These are phyloP conservation scores for Cutaneotrichosporon cavernicola DNA, from an alignment of 1,284 basidiomycete species.

Conservation along the genomic window DNA sequence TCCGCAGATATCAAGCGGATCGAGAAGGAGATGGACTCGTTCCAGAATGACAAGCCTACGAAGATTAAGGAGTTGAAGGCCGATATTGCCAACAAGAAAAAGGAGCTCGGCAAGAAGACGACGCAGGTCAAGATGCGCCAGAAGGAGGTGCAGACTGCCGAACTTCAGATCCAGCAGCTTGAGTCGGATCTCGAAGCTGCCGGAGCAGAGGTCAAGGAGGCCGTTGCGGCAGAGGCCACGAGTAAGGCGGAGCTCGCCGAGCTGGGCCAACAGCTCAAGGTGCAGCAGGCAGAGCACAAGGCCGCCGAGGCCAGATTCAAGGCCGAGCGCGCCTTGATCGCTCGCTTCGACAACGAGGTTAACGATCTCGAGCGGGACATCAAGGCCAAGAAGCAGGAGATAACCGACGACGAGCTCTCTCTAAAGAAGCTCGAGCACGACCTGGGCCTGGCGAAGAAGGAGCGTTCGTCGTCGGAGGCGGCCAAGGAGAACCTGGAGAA, in stretches of 20 bases:
- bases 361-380: constrained; percentile 76
- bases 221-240: constrained; percentile 61
- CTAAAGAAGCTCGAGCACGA: constrained; percentile 63
- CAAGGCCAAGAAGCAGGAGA: constrained; percentile 74
- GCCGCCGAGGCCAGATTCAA: constrained; percentile 71
- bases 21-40: constrained; percentile 96
- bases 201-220: constrained; percentile 63
- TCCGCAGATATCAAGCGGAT: constrained; percentile 77
- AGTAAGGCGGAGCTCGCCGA: constrained; percentile 52
- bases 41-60: constrained; percentile 96
- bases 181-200: constrained; percentile 71
- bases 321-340: constrained; percentile 80
- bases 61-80: constrained; percentile 93
- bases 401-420: constrained; percentile 69
- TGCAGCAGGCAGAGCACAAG: constrained; percentile 61
- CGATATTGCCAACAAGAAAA: constrained; percentile 77
- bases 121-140: constrained; percentile 80
- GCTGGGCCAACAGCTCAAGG: constrained; percentile 63
- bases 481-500: constrained; percentile 65
- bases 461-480: constrained; percentile 61
- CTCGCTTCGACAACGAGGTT: constrained; percentile 83
- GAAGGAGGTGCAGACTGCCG: constrained; percentile 82
- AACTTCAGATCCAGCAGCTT: constrained; percentile 83
- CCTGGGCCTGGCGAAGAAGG: constrained; percentile 55
- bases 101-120: constrained; percentile 74